A percentile compares a stretch with the other conserved stretches of the same genome.
Evolutionary conservation across 495 filamentous ascomycete species (phyloP).

Genomic region (Hypomontagnella submonticulosa): DNA sequence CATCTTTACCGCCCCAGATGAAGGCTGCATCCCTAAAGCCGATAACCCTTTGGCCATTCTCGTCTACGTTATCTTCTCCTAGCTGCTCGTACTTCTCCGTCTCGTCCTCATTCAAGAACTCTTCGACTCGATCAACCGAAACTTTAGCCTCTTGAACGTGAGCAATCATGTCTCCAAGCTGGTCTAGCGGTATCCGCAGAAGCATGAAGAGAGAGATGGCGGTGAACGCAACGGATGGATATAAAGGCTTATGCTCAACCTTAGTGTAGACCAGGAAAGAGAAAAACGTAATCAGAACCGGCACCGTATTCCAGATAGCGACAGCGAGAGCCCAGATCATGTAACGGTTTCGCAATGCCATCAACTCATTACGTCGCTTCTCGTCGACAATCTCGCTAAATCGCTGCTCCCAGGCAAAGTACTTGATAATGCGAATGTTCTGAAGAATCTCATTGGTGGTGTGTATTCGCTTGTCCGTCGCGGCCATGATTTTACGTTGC

Average conservation of each 20-base stretch:
- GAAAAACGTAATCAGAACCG: conserved; percentile 93
- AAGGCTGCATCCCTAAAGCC: conserved; percentile 87
- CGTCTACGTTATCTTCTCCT: conserved; percentile 67
- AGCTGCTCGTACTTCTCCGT: conserved; percentile 97
- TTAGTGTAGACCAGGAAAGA: conserved; percentile 94
- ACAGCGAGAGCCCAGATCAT: conserved; percentile 91
- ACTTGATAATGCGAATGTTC: conserved; percentile 99
- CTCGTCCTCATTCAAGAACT: conserved; percentile 93
- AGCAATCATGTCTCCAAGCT: conserved; percentile 98
- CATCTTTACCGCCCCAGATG: conserved; percentile 83
- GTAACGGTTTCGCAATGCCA: conserved; percentile 81
- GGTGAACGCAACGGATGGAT: conserved; percentile 95
- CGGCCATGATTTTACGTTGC: conserved; percentile 90
- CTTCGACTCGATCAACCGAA: conserved; percentile 94
- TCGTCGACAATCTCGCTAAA: conserved; percentile 89
- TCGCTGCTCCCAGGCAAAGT: conserved; percentile 97
- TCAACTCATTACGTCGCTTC: conserved; percentile 82
- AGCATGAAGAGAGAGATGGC: conserved; percentile 95
- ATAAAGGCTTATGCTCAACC: conserved; percentile 87
- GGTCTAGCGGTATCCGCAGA: conserved; percentile 93
- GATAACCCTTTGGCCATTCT: conserved; percentile 72
- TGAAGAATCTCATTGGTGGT: conserved; percentile 96
- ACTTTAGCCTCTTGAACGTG: conserved; percentile 98
- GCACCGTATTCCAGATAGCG: conserved; percentile 95
- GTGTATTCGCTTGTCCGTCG: conserved; percentile 96